A percentile compares a stretch with the other conserved stretches of the same genome.
phyloP scores from a whole-genome alignment of 2,329 filamentous ascomycete genomes.

The Xenoacremonium recifei region DNA sequence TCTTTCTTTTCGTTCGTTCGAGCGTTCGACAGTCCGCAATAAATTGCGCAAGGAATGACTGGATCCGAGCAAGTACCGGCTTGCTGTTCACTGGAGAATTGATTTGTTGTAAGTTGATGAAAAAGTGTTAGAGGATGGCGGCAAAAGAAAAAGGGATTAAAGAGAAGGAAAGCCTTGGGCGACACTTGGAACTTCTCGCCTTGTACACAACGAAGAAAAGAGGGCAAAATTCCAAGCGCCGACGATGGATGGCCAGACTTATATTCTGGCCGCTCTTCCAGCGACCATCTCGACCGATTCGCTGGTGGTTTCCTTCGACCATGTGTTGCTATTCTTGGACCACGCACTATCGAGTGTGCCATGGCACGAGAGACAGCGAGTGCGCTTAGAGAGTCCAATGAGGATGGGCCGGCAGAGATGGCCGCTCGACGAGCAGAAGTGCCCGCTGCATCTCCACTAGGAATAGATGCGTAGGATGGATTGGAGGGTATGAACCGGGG shows the following conservation, averaged over 20 bases:
- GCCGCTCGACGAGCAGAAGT: conserved; percentile 19
- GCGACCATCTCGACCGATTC: conserved; percentile 34
- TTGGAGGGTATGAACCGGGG: conserved; percentile 21
- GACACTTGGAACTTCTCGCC: conserved; percentile 51
- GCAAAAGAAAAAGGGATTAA: conserved; percentile 34
- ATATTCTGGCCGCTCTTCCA: conserved; percentile 52
- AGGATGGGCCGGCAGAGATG: conserved; percentile 27
- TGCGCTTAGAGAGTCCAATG: conserved; percentile 52
- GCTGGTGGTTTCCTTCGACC: conserved; percentile 21
- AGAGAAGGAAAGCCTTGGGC: conserved; percentile 42
- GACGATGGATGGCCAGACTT: conserved; percentile 51
- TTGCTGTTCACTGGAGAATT: conserved; percentile 48
- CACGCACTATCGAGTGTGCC: conserved; percentile 24
- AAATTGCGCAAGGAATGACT: conserved; percentile 44
- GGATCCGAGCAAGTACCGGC: conserved; percentile 59
- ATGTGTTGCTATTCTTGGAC: conserved; percentile 40
- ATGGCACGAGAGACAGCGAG: conserved; percentile 28
- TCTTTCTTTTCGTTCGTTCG: conserved; percentile 9
- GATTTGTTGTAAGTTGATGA: conserved; percentile 25
- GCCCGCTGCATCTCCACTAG: conserved; percentile 23
- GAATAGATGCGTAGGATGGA: conserved; percentile 28
- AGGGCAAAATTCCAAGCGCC: conserved; percentile 39
- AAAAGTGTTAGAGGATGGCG: conserved; percentile 33
- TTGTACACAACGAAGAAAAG: conserved; percentile 39
- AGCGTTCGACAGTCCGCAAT: conserved; percentile 9